Percentiles rank a stretch among this genome's conserved stretches.
Conservation (phyloP, 768 basidiomycete species). For the Leucosporidium yakuticum region DNA sequence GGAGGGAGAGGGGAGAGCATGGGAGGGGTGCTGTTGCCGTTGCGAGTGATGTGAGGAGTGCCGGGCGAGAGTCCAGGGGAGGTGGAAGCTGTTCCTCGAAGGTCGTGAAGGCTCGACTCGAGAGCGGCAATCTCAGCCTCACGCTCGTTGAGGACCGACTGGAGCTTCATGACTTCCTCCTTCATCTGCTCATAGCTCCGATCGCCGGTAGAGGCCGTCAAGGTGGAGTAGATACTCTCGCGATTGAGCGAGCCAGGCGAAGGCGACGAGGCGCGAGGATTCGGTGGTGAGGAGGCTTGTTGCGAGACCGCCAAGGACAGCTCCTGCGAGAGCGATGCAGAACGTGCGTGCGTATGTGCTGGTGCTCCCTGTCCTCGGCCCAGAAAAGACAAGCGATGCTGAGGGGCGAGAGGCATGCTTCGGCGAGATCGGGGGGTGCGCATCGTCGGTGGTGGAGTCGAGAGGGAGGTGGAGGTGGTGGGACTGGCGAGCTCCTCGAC, state of each 20-base stretch:
- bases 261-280: slow-evolving; percentile 20
- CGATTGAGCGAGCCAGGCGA: slow-evolving; percentile 44
- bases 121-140: slow-evolving; percentile 68
- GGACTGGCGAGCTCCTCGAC: slow-evolving; percentile 17
- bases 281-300: slow-evolving; percentile 40
- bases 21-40: slow-evolving; percentile 5
- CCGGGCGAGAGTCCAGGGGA: neutral
- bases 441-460: slow-evolving; percentile 5
- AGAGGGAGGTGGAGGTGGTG: neutral
- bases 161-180: slow-evolving; percentile 90
- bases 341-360: slow-evolving; percentile 69
- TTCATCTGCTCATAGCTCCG: slow-evolving; percentile 80
- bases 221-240: slow-evolving; percentile 40
- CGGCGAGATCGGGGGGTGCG: slow-evolving; percentile 33
- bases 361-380: slow-evolving; percentile 32
- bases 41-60: neutral
- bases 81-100: slow-evolving; percentile 4
- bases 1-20: neutral
- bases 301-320: slow-evolving; percentile 46
- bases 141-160: slow-evolving; percentile 81
- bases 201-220: slow-evolving; percentile 52
- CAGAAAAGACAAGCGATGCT: slow-evolving; percentile 37
- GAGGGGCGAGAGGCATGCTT: slow-evolving; percentile 35
- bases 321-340: slow-evolving; percentile 93
- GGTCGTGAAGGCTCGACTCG: slow-evolving; percentile 21